These are phyloP conservation scores for Trifolium pratense DNA, from an alignment of 306 rosid genomes.

Conservation along the genomic window DNA sequence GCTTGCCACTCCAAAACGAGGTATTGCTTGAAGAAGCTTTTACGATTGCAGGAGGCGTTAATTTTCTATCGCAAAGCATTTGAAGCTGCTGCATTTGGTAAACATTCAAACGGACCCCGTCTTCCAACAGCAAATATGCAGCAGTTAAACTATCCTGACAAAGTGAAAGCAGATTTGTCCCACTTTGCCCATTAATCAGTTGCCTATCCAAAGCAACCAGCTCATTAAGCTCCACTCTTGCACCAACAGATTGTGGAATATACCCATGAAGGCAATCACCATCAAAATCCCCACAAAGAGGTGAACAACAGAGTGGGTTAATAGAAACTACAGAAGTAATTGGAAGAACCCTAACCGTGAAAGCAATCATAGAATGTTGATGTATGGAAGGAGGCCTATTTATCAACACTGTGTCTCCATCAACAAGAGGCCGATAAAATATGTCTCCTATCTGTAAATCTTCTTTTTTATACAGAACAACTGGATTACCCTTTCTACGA, in stretches of 20 bases:
- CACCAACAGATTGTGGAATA: slow-evolving; percentile 77
- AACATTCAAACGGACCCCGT: slow-evolving; percentile 55
- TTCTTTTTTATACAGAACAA: slow-evolving; percentile 51
- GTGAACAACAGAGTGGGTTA: slow-evolving; percentile 93
- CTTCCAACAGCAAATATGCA: slow-evolving; percentile 73
- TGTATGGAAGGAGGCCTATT: slow-evolving; percentile 99
- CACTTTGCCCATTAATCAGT: slow-evolving; percentile 84
- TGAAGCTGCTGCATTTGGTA: slow-evolving; percentile 86
- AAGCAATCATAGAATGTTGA: slow-evolving; percentile 84
- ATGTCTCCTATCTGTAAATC: slow-evolving; percentile 72
- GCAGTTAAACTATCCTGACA: slow-evolving; percentile 94
- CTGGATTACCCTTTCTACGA: slow-evolving; percentile 56
- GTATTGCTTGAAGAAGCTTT: slow-evolving; percentile 59
- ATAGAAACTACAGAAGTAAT: slow-evolving; percentile 65
- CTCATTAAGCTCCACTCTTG: slow-evolving; percentile 84
- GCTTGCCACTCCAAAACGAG: slow-evolving; percentile 82
- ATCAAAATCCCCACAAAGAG: slow-evolving; percentile 95
- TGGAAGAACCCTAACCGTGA: slow-evolving; percentile 77
- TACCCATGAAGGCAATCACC: slow-evolving; percentile 98
- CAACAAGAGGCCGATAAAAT: slow-evolving; percentile 70
- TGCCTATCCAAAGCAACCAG: slow-evolving; percentile 84
- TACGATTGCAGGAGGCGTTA: slow-evolving; percentile 57
- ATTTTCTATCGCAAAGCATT: slow-evolving; percentile 57
- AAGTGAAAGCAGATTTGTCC: slow-evolving; percentile 82
- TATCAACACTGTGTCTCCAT: slow-evolving; percentile 79